A percentile compares a stretch with the other conserved stretches of the same genome.
phyloP scores from a whole-genome alignment of 1,284 basidiomycete species.

The Gomphus bonarii region DNA sequence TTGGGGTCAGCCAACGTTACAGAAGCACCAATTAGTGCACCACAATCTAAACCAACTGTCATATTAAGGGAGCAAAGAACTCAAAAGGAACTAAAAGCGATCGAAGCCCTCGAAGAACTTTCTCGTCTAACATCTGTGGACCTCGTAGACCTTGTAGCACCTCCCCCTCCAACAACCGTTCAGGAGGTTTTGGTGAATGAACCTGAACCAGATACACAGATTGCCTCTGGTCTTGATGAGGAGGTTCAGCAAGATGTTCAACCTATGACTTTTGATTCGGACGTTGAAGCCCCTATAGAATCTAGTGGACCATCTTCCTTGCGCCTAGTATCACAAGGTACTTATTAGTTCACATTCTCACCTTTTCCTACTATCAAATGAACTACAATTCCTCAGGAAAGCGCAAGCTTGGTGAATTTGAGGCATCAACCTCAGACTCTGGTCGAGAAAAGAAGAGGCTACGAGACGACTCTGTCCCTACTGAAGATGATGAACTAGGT shows the following conservation, averaged over 20 bases:
- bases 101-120: constrained; percentile 10
- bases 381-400: constrained; percentile 25
- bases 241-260: not conserved
- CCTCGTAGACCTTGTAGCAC: not conserved
- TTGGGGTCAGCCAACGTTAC: not conserved
- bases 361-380: not conserved
- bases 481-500: constrained; percentile 44
- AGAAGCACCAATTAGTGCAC: not conserved
- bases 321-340: not conserved
- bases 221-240: not conserved
- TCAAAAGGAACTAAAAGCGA: constrained; percentile 10
- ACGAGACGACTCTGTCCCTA: constrained; percentile 58
- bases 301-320: not conserved
- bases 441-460: constrained; percentile 50
- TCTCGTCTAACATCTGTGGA: constrained; percentile 6
- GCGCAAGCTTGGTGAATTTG: constrained; percentile 52
- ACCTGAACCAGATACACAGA: not conserved
- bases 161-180: not conserved
- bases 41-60: not conserved
- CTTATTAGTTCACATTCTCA: not conserved
- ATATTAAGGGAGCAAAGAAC: constrained; percentile 4
- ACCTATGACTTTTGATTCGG: not conserved
- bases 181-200: not conserved
- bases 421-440: constrained; percentile 34
- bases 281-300: not conserved